Evolutionary conservation across 345 rosid species (phyloP).

Genomic region (Rhizophora apiculata): DNA sequence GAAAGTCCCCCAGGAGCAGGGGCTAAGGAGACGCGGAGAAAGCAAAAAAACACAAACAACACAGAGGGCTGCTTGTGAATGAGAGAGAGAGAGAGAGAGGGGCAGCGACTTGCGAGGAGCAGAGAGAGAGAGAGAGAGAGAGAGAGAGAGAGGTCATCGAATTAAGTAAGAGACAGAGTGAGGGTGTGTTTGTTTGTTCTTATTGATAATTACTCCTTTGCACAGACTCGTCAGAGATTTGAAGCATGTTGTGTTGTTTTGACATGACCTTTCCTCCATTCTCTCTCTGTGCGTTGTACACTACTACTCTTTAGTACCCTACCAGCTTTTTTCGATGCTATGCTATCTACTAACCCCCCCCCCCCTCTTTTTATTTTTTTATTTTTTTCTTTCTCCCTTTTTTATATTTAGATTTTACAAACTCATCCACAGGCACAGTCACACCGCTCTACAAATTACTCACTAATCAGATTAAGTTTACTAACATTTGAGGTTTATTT

Average conservation of each 20-base stretch:
- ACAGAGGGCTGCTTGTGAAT: constrained; percentile 1
- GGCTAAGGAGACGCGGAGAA: constrained; percentile 86
- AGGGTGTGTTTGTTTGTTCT: constrained; percentile 12
- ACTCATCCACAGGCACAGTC: no score
- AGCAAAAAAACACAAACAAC: constrained; percentile 20
- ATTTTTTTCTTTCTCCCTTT: not conserved
- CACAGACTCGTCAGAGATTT: constrained; percentile 30
- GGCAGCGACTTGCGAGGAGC: not conserved
- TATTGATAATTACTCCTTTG: constrained; percentile 4
- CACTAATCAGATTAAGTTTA: no score
- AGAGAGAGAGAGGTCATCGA: constrained; percentile 6
- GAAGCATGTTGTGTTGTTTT: constrained; percentile 43
- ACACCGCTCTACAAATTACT: no score
- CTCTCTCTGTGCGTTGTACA: constrained; percentile 3
- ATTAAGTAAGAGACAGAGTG: constrained; percentile 4
- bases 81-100: constrained; percentile 6
- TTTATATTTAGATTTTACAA: no score
- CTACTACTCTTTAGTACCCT: constrained; percentile 4
- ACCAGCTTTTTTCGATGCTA: not conserved
- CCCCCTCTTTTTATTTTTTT: not conserved
- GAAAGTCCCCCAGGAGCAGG: constrained; percentile 69
- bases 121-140: constrained; percentile 1
- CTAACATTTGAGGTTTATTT: no score
- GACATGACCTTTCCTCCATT: constrained; percentile 43
- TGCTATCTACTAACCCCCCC: constrained; percentile 8